These are phyloP conservation scores for Arabidopsis hybrid DNA, from an alignment of 441 rosid genomes.

Conservation along the genomic window DNA sequence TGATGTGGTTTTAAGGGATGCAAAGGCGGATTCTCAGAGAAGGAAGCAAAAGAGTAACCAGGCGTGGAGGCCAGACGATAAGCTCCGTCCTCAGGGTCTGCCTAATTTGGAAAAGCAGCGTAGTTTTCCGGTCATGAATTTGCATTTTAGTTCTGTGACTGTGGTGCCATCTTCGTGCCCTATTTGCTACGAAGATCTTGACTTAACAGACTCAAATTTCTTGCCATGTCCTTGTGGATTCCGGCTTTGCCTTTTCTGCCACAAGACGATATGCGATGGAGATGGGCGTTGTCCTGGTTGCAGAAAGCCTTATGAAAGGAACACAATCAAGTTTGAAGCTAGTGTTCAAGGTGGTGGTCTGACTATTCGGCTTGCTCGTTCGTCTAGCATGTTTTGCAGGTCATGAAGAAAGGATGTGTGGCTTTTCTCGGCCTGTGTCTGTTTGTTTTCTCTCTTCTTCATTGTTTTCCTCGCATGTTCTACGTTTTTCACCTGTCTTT, in stretches of 20 bases:
- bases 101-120: conserved; percentile 80
- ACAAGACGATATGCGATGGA: conserved; percentile 87
- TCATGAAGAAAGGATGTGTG: conserved; percentile 51
- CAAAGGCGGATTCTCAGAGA: conserved; percentile 44
- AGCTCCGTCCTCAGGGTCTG: conserved; percentile 76
- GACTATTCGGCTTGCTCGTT: conserved; percentile 71
- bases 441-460: conserved; percentile 49
- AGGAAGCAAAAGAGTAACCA: conserved; percentile 49
- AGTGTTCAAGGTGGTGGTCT: conserved; percentile 61
- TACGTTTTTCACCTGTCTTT: conserved; percentile 49
- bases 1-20: conserved; percentile 30
- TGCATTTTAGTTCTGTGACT: conserved; percentile 44
- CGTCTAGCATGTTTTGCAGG: conserved; percentile 80
- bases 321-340: conserved; percentile 60
- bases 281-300: conserved; percentile 98
- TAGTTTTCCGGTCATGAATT: conserved; percentile 56
- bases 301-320: conserved; percentile 75
- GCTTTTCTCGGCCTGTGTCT: conserved; percentile 44
- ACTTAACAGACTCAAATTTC: conserved; percentile 81
- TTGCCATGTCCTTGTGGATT: conserved; percentile 90
- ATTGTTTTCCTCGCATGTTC: conserved; percentile 42
- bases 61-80: conserved; percentile 92
- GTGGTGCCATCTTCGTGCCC: conserved; percentile 76
- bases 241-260: conserved; percentile 92
- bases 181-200: conserved; percentile 91